These are phyloP conservation scores for Aspergillus steynii DNA, from an alignment of 495 filamentous ascomycete species.

Conservation along the genomic window DNA sequence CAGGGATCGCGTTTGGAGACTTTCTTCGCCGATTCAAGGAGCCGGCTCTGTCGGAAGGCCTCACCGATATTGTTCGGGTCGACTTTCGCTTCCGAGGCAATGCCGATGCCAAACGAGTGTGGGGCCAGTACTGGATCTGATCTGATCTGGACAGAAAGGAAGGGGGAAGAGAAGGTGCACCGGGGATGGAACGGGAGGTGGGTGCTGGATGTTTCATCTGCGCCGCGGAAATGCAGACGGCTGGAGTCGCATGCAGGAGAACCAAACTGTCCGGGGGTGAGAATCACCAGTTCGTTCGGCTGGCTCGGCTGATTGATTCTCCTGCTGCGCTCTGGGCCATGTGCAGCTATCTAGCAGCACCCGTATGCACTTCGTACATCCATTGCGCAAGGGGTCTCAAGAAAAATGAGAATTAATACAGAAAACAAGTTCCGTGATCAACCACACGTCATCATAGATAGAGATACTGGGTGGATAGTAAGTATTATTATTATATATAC, in stretches of 20 bases:
- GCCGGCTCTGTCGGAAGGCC: constrained; percentile 76
- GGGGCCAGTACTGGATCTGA: constrained; percentile 69
- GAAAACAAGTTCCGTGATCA: background rate
- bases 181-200: background rate
- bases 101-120: constrained; percentile 57
- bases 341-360: background rate
- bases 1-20: constrained; percentile 74
- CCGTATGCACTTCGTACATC: background rate
- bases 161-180: background rate
- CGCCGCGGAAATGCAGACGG: background rate
- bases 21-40: constrained; percentile 70
- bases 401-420: background rate
- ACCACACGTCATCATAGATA: background rate
- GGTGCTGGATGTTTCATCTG: background rate
- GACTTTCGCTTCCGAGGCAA: constrained; percentile 67
- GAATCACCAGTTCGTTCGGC: background rate
- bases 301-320: constrained; percentile 6
- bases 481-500: constrained; percentile 25
- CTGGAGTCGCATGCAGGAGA: background rate
- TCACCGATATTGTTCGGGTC: constrained; percentile 71
- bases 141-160: constrained; percentile 28
- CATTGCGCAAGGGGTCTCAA: background rate
- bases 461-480: constrained; percentile 6
- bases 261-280: background rate
- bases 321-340: background rate